Evolutionary conservation across 345 rosid genomes (phyloP), one percentile per base, ranked within the genome.

Genomic region (Zanthoxylum bungeanum): DNA sequence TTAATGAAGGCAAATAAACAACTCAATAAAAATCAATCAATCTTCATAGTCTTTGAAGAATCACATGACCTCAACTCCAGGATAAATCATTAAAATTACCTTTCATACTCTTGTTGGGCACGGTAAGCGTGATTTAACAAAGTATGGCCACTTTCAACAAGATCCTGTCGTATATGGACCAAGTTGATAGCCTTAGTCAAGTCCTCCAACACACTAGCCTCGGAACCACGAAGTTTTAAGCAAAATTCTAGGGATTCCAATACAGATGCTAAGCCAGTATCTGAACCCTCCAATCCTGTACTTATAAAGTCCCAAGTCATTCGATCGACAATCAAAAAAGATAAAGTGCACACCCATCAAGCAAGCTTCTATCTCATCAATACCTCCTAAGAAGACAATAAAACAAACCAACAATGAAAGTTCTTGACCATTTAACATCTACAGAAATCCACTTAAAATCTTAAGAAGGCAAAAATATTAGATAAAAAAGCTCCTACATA

Each of bases 161-260:
- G 91, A 85, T 90, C 95, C 72, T 83, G 85, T 63, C 89, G 85
- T 70, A 78, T 79, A 77, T 94, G 93, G 62, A 92, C 97, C 84
- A 89, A 76, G 79, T 91, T 85, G 75, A 93, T 90, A 71, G 97
- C 94, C 75, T 84, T 93, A 42, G 88, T 93, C 83, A 93, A 76
- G 76, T 93, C 97, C 82, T 91, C 98, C 78, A 93, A 76, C 51
- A 93, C 86, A 81, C 89, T 78, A 64, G 95, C 95, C 85, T 91
- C 98, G 57, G 97, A 93, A 76, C 98, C 98, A 72, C 98, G 92
- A 69, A 87, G 89, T 73, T 84, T 90, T 79, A 90, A 75, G 78
- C 96, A 91, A 82, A 91, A 93, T 60, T 91, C 98, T 79, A 90
- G 85, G 74, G 97, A 91, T 77, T 90, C 97, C 53, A 91, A 77